Evolutionary conservation across 306 rosid genomes (phyloP), one percentile per base, ranked within the genome.

Genomic region (Trifolium fragiferum): DNA sequence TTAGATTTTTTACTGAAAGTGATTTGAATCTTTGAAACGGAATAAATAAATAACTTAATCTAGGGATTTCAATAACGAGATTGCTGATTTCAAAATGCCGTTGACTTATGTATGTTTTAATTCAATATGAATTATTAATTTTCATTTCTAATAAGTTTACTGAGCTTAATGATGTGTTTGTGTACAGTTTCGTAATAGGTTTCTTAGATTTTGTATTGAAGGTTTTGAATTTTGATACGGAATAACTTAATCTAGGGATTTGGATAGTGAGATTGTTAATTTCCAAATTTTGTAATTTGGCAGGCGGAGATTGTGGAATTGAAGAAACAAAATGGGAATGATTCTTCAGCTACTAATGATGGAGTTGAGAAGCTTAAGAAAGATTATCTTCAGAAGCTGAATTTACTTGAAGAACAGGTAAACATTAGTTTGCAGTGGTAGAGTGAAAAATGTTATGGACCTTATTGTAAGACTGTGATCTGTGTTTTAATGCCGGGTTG

Each of bases 361-460:
- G 87, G 86, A 62, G 80, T 87, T 73, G 89, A 83, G 75, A 92
- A 95, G 82, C 86, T 92, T 40, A 92, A 89, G 77, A 83, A 75
- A 62, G 89, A 89, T n/a, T 92, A 92, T 87, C 92, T 95, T 66
- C 89, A 82, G 75, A 95, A 95, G 90, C 82, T 95, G 83, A 89
- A 80, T 55, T 76, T 84, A 27, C 96, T 95, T 32, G 93, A 90
- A 82, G 89, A 87, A 10, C 96, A 92, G 99, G 99, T 95, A 41
- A 62, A 35, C 9, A 32, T 68, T 76, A 13, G 59, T 77, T 63
- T 33, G 41, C 23, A 47, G 15, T 60, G 6, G 62, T 46, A 0
- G 38, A 69, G 47, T 66, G 76, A 19, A 6, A 50, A 33, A 41
- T 47, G 40, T 43, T 71, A 65, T 49, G 33, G 21, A 41, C 35